Conservation (phyloP, 1,284 basidiomycete species). For the Exobasidium cylindrosporum region DNA sequence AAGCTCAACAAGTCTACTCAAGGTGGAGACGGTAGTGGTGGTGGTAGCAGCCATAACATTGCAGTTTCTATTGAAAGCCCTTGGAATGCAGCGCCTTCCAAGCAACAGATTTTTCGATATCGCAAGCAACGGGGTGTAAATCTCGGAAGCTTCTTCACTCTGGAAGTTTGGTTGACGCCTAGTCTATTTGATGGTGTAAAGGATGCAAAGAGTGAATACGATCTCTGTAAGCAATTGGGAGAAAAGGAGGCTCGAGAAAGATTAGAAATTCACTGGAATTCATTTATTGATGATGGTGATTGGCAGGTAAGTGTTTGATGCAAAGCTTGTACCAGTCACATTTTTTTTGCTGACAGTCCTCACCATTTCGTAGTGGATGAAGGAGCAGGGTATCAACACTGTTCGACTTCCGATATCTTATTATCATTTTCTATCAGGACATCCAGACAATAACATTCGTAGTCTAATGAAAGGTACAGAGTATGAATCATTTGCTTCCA, state of each 20-base stretch:
- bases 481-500: constrained; percentile 63
- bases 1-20: not conserved
- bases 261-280: constrained; percentile 77
- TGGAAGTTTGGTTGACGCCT: constrained; percentile 55
- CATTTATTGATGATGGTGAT: constrained; percentile 53
- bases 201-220: constrained; percentile 58
- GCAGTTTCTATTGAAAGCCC: not conserved
- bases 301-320: constrained; percentile 21
- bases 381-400: constrained; percentile 72
- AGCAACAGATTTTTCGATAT: constrained; percentile 53
- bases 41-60: not conserved
- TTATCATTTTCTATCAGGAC: constrained; percentile 75
- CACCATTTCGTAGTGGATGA: constrained; percentile 62
- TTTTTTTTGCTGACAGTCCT: not conserved
- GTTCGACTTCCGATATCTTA: constrained; percentile 72
- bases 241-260: constrained; percentile 61
- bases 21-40: not conserved
- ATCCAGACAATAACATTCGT: constrained; percentile 62
- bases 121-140: constrained; percentile 79
- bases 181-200: constrained; percentile 34
- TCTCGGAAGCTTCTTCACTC: constrained; percentile 63
- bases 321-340: not conserved
- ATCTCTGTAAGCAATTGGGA: constrained; percentile 66
- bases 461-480: constrained; percentile 69
- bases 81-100: not conserved